Base-by-base conservation (phyloP, 2,329 filamentous ascomycete species). In the Fusarium xylarioides region DNA sequence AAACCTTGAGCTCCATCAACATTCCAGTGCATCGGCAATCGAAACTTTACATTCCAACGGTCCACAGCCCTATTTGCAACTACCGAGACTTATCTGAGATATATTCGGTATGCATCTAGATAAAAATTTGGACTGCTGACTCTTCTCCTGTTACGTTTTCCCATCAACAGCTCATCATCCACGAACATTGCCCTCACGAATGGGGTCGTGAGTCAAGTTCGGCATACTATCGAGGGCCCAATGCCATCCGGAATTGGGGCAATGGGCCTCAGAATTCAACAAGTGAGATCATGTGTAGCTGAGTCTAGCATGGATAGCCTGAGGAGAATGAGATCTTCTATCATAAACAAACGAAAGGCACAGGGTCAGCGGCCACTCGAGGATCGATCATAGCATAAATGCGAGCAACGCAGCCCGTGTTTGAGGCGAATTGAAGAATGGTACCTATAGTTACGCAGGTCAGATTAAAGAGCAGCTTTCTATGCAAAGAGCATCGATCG, bases 1-100 rank as follows among this genome's bases (percentile, higher is more conserved):
- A 53, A 68, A 59, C 64, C 46, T 69, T 71, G 19, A n/a, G 32
- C 58, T 61, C 49, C 65, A 63, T 66, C 60, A 54, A 16, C 50
- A 61, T 73, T 63, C 71, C 65, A 61, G 42, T 40, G 52, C 44
- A 43, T 62, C 71, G 67, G 70, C 23, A 73, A 34, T 70, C 44
- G 26, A 60, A 50, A 47, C 10, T 19, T 37, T 62, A 42, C 64
- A 72, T 70, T 74, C 64, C 71, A 72, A 61, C 37, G 35, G 46
- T 34, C 37, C 18, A 32, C 49, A 59, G 58, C 68, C 61, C 53
- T 52, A 19, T 60, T 49, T 37, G 40, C 26, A 66, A 72, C 38
- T 38, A 9, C 47, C 54, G 46, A 60, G 63, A 46, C 32, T 14
- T 26, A 21, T 16, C 7, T 11, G 12, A 53, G 12, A 52, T 11